A percentile compares a stretch with the other conserved stretches of the same genome.
phyloP scores from a whole-genome alignment of 2,329 filamentous ascomycete genomes.

The Endoconidiophora laricicola region DNA sequence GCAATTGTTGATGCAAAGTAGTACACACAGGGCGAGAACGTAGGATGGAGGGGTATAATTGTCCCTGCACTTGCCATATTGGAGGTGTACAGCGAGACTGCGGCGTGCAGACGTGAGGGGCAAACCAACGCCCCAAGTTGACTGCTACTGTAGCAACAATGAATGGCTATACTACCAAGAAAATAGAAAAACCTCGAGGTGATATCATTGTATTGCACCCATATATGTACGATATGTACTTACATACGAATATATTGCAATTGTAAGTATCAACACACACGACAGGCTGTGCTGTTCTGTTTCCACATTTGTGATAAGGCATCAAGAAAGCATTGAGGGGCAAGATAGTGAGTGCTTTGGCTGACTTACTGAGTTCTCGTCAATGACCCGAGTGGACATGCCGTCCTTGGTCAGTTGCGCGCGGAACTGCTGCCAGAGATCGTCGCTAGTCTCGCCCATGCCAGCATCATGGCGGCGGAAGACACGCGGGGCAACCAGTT shows the following conservation, averaged over 20 bases:
- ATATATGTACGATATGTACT: no score
- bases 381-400: conserved; percentile 37
- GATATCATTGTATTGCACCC: no score
- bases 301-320: no score
- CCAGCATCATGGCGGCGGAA: conserved; percentile 26
- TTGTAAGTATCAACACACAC: background rate
- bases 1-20: background rate
- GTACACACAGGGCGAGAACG: conserved; percentile 3
- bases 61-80: no score
- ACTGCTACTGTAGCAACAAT: no score
- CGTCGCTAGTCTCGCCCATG: conserved; percentile 29
- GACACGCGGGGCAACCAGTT: conserved; percentile 36
- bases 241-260: background rate
- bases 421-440: conserved; percentile 41
- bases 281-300: background rate
- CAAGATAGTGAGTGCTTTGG: background rate
- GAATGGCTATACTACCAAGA: no score
- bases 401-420: conserved; percentile 41
- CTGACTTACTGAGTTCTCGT: conserved; percentile 37
- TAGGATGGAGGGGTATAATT: no score
- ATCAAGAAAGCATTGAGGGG: no score
- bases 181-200: no score
- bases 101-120: no score
- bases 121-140: no score
- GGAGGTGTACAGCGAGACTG: no score